Evolutionary conservation across 2,329 filamentous ascomycete genomes (phyloP), one percentile per base, ranked within the genome.

Genomic region (Claviceps sp.): DNA sequence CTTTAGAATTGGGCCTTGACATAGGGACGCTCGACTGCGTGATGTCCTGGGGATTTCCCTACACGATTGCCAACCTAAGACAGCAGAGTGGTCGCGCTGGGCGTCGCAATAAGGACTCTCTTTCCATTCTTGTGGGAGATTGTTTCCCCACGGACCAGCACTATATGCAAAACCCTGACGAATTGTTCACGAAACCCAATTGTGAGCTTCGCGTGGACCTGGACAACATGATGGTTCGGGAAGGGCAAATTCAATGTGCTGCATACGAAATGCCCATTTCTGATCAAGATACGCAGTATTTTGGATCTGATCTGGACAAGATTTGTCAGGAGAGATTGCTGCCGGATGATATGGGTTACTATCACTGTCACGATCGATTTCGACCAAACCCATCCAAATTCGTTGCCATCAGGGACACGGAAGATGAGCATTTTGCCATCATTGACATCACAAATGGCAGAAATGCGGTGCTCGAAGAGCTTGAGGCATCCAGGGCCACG

Each of bases 211-310:
- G 93, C 62, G 86, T 97, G 4, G 93, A 98, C 63, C 72, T 98
- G n/a, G 77, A 84, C 46, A 97, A 96, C 58, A 82, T 95, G 72
- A 79, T 97, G 4, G 85, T 96, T 5, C 74, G 93, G 0, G 93
- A 97, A 71, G 91, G 90, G 0, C 93, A 98, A 62, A 75, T 98
- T 6, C 93, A 98, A 66, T 98, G 93, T 62, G 93, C 93, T 0
- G 93, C 93, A 2, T 86, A 87, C 61, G 93, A 98, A 64, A 90
- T 96, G 84, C 91, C 93, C 0, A 87, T 98, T n/a, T 80, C 88
- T 0, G 77, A 77, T 24, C 79, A 87, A 56, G 93, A 98, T 64
- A 71, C 71, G 2, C 64, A 72, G 19, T 98, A 94, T 65, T 95
- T 98, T 63, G 87, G 89, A 2, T 71, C 79, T 11, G 81, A 87